These are phyloP conservation scores for Penicillium sp. DNA, from an alignment of 2,329 filamentous ascomycete genomes.

Conservation along the genomic window DNA sequence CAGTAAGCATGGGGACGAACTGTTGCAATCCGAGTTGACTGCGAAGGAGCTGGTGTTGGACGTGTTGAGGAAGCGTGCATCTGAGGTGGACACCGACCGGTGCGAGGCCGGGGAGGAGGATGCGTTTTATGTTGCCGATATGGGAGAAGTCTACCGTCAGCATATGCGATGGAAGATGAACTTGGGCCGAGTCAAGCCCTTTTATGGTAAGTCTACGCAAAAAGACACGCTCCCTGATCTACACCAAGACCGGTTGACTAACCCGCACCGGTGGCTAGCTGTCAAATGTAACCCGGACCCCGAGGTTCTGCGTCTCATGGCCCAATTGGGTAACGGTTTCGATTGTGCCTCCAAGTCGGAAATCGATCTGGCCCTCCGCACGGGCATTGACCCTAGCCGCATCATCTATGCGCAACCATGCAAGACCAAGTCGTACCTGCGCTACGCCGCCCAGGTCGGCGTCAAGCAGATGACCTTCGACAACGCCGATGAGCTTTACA, in stretches of 20 bases:
- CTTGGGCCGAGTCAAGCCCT: constrained; percentile 84
- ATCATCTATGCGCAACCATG: constrained; percentile 99
- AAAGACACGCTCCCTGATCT: not conserved
- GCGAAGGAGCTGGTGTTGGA: constrained; percentile 80
- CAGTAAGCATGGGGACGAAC: constrained; percentile 42
- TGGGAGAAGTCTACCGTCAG: constrained; percentile 98
- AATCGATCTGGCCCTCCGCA: constrained; percentile 81
- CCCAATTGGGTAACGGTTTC: constrained; percentile 85
- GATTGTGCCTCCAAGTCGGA: constrained; percentile 97
- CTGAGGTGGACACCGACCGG: constrained; percentile 74
- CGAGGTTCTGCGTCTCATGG: constrained; percentile 79
- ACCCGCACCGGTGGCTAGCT: constrained; percentile 47
- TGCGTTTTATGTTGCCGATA: constrained; percentile 95
- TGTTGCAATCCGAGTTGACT: constrained; percentile 38
- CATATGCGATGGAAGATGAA: constrained; percentile 97
- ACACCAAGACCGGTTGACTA: not conserved
- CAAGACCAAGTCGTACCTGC: constrained; percentile 98
- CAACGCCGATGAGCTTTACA: constrained; percentile 95
- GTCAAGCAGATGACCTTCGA: constrained; percentile 99
- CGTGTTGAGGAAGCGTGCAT: constrained; percentile 78
- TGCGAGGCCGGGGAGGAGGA: constrained; percentile 94
- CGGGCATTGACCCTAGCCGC: constrained; percentile 77
- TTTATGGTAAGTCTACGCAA: constrained; percentile 65
- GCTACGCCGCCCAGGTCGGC: constrained; percentile 74
- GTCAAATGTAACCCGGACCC: constrained; percentile 99